Evolutionary conservation across 1,284 basidiomycete species (phyloP).

Genomic region (Xerocomus minutiporus): DNA sequence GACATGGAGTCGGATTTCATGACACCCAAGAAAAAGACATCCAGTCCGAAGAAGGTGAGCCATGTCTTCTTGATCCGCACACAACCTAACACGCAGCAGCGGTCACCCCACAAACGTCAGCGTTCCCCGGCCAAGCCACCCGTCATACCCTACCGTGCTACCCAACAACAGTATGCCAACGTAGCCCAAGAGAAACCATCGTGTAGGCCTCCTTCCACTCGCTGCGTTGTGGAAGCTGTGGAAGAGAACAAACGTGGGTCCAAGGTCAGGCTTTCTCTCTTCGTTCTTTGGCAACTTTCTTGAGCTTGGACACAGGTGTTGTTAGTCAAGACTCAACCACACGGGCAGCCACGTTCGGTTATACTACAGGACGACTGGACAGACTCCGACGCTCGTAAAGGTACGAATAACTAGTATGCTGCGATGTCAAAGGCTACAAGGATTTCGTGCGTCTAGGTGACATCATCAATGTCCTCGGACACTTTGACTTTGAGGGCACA

Average conservation of each 20-base stretch:
- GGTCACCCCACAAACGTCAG: slow-evolving; percentile 15
- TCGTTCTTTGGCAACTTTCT: slow-evolving; percentile 1
- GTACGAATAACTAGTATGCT: slow-evolving; percentile 30
- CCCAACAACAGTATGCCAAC: too few relatives aligned
- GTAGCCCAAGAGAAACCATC: slow-evolving; percentile 19
- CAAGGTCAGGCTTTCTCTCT: slow-evolving; percentile 6
- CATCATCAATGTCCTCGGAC: slow-evolving; percentile 72
- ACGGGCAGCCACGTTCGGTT: slow-evolving; percentile 42
- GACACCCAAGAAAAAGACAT: slow-evolving; percentile 36
- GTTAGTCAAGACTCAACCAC: slow-evolving; percentile 39
- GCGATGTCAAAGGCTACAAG: background rate
- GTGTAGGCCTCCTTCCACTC: slow-evolving; percentile 38
- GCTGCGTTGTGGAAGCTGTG: slow-evolving; percentile 50
- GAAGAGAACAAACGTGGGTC: slow-evolving; percentile 27
- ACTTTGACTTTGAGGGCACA: slow-evolving; percentile 41
- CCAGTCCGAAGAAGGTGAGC: slow-evolving; percentile 22
- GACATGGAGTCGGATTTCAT: slow-evolving; percentile 37
- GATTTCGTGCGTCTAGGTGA: slow-evolving; percentile 49
- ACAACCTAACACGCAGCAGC: slow-evolving; percentile 3
- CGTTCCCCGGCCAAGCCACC: slow-evolving; percentile 21
- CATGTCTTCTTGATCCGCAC: background rate
- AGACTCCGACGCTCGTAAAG: slow-evolving; percentile 49
- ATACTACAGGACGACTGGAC: slow-evolving; percentile 67
- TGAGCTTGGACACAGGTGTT: slow-evolving; percentile 36
- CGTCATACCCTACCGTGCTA: slow-evolving; percentile 5